Conservation (phyloP, 176 grass and related monocot species). For the Musa beccarii region DNA sequence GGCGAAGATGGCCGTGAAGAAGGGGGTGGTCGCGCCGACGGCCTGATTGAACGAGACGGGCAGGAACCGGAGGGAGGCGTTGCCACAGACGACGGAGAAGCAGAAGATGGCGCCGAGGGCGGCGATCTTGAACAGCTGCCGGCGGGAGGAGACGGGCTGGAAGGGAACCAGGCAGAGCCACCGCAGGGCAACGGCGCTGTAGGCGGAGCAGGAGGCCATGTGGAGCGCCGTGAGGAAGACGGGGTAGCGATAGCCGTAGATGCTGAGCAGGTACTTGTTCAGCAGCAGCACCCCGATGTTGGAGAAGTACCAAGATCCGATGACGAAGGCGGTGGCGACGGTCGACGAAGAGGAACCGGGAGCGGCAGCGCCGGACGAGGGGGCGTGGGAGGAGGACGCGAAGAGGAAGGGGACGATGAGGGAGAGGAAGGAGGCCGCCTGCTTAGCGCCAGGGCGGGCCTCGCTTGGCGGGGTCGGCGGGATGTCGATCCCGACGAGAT, state of each 20-base stretch:
- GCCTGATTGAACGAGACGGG: conserved; percentile 24
- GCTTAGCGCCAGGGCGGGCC: neutral
- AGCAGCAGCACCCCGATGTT: conserved; percentile 15
- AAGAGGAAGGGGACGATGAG: neutral
- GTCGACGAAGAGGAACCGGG: too few species aligned
- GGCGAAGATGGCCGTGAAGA: conserved; percentile 20
- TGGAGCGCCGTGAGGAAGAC: conserved; percentile 3
- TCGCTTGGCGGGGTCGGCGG: neutral
- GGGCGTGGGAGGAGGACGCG: neutral
- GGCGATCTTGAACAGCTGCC: conserved; percentile 4
- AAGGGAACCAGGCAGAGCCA: neutral
- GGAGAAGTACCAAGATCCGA: conserved; percentile 12
- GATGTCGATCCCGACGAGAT: neutral
- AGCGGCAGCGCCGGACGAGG: too few species aligned
- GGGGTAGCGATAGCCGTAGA: neutral
- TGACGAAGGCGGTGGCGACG: conserved; percentile 1
- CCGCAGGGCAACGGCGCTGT: conserved; percentile 1
- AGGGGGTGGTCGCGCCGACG: conserved; percentile 23
- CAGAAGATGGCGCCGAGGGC: conserved; percentile 14
- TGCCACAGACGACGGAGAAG: conserved; percentile 15
- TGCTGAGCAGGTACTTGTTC: conserved; percentile 16
- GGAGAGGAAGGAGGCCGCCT: neutral
- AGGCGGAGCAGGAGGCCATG: conserved; percentile 2
- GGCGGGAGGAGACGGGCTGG: neutral
- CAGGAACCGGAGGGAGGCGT: conserved; percentile 14